Percentiles rank a stretch among this genome's conserved stretches.
These are phyloP conservation scores for Xylaria longipes DNA, from an alignment of 495 filamentous ascomycete genomes.

Conservation along the genomic window DNA sequence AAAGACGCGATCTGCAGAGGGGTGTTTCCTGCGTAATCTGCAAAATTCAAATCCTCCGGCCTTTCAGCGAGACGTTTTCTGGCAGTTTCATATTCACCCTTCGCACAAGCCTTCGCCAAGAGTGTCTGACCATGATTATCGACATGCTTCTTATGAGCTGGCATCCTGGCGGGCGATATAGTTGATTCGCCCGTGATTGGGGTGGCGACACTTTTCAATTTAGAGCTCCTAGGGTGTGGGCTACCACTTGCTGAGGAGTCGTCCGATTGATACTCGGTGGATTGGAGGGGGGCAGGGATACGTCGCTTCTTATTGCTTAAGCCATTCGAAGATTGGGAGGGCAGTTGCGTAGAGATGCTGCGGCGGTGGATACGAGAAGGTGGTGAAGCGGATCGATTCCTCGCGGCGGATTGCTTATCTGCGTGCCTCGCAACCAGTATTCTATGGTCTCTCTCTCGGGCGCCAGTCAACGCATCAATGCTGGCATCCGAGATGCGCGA, in stretches of 20 bases:
- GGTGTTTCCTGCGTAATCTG: slow-evolving; percentile 92
- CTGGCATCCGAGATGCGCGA: slow-evolving; percentile 53
- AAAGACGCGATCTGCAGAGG: slow-evolving; percentile 91
- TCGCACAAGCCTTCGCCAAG: slow-evolving; percentile 82
- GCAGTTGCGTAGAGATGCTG: slow-evolving; percentile 68
- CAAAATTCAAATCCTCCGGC: slow-evolving; percentile 83
- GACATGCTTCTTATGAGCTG: slow-evolving; percentile 76
- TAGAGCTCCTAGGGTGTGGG: slow-evolving; percentile 69
- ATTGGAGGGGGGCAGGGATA: slow-evolving; percentile 62
- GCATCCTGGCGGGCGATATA: slow-evolving; percentile 71
- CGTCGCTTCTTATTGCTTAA: slow-evolving; percentile 62
- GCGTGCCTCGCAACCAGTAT: slow-evolving; percentile 42
- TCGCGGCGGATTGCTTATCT: slow-evolving; percentile 46
- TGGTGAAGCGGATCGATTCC: slow-evolving; percentile 70
- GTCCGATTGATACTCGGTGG: slow-evolving; percentile 72
- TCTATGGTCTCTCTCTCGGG: slow-evolving; percentile 40
- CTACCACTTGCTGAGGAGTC: slow-evolving; percentile 77
- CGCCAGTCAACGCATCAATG: slow-evolving; percentile 44
- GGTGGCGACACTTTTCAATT: slow-evolving; percentile 68
- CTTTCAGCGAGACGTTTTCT: slow-evolving; percentile 73
- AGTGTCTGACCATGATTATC: slow-evolving; percentile 86
- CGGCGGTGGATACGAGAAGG: slow-evolving; percentile 64
- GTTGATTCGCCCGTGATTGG: slow-evolving; percentile 60
- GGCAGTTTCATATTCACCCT: slow-evolving; percentile 73
- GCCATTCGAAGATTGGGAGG: slow-evolving; percentile 56